phyloP scores from a whole-genome alignment of 768 basidiomycete species.

The Lactarius trivialis region DNA sequence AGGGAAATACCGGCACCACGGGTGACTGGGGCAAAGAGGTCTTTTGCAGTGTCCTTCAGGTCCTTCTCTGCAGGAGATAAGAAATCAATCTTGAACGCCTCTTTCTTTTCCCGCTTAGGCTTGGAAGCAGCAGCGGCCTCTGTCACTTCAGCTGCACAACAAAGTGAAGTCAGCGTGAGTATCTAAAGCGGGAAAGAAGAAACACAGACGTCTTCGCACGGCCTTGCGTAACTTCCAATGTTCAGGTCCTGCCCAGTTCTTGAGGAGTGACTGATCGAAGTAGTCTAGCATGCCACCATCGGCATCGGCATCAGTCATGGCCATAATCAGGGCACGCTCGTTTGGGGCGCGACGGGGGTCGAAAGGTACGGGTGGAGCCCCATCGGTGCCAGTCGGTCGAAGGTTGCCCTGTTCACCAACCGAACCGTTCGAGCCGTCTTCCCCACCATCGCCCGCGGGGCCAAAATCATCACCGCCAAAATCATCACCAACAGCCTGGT shows the following conservation, averaged over 20 bases:
- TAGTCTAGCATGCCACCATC: slow-evolving; percentile 74
- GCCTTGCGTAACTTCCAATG: slow-evolving; percentile 93
- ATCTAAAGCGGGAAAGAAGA: background rate
- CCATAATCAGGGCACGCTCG: slow-evolving; percentile 78
- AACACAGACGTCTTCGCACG: slow-evolving; percentile 62
- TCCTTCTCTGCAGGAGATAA: slow-evolving; percentile 51
- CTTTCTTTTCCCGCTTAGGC: slow-evolving; percentile 67
- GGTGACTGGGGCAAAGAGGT: slow-evolving; percentile 73
- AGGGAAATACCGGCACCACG: slow-evolving; percentile 65
- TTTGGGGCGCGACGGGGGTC: slow-evolving; percentile 76
- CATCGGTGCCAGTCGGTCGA: slow-evolving; percentile 41
- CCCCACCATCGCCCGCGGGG: slow-evolving; percentile 25
- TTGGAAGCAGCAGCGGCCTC: slow-evolving; percentile 43
- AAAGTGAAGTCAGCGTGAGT: slow-evolving; percentile 9
- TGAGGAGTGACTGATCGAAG: slow-evolving; percentile 79
- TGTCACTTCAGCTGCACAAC: slow-evolving; percentile 39
- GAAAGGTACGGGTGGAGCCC: slow-evolving; percentile 63
- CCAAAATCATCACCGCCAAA: slow-evolving; percentile 30
- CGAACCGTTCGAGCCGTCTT: slow-evolving; percentile 39
- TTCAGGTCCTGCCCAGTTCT: slow-evolving; percentile 98
- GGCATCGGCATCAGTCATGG: slow-evolving; percentile 65
- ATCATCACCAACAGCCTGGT: slow-evolving; percentile 48
- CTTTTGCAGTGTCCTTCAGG: slow-evolving; percentile 54
- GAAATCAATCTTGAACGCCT: slow-evolving; percentile 81
- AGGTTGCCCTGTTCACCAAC: slow-evolving; percentile 33